Evolutionary conservation across 495 filamentous ascomycete genomes (phyloP), one percentile per base, ranked within the genome.

Genomic region (Penicillium turbatum): DNA sequence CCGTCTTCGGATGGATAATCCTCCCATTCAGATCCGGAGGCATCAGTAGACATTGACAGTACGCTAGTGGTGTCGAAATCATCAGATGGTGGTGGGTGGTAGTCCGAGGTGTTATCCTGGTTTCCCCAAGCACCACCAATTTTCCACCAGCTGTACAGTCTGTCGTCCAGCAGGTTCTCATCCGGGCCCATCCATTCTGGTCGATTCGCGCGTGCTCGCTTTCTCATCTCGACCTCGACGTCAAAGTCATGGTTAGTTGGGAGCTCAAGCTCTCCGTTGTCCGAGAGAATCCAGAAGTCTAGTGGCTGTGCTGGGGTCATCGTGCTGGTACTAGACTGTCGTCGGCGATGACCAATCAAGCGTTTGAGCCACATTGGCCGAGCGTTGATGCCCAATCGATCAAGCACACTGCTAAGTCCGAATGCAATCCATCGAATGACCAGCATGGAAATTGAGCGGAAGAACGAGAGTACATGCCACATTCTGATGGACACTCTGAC

Each of bases 131-230:
- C 89, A 27, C 88, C 90, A 16, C 86, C 88, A 17, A 72, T 64
- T 34, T 83, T 82, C 85, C 88, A 96, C 81, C 90, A 92, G 11
- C 70, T 71, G 67, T 96, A 96, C 3, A 95, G 70, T 39, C 78
- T 84, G 1, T 81, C 76, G 55, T 88, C 86, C 5, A 96, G 69
- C 39, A 82, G 80, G n/a, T 77, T 73, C 45, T 92, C 90, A 40
- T 83, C 72, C 26, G 65, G 52, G 26, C 60, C 47, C 43, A 59
- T 65, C 70, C 70, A 74, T 39, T 44, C 42, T 26, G 56, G 51
- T 29, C 59, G 51, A 44, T 57, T 69, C 51, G 39, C 82, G 54
- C 41, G 59, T 34, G 74, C 85, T 39, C 71, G 75, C 43, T 79
- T 79, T 39, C 88, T 78, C 58, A 89, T 82, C 59, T 90, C 86